Evolutionary conservation across 1,284 basidiomycete species (phyloP), one percentile per base, ranked within the genome.

Genomic region (Kalmanozyma brasiliensis): DNA sequence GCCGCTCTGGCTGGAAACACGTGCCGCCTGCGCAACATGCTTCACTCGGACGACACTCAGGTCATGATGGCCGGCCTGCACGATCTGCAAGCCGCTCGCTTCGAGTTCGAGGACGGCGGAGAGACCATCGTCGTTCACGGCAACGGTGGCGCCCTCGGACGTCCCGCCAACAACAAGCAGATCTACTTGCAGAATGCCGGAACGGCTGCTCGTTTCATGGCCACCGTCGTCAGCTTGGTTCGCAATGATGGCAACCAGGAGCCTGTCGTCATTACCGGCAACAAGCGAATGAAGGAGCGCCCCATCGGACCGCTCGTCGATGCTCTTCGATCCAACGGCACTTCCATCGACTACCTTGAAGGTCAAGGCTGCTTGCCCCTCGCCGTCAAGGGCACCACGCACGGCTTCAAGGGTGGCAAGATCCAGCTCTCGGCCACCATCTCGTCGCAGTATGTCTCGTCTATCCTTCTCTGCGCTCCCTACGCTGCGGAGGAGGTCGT

Each of bases 21-120:
- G 0, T 96, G 94, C 83, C 87, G 90, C 56, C 85, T 99, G 46
- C 90, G 87, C 83, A 98, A 98, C 80, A 85, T 98, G 16, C 86
- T 98, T 37, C 94, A 98, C 82, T 98, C 94, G 9, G 95, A 98
- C 79, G 95, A 99, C 82, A 99, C 95, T 0, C 93, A 94, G 74
- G 95, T 99, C 57, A 98, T 99, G 96, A 98, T 98, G 93, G 86
- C 89, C 43, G 92, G 94, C 56, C 88, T 98, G 64, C 89, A 93
- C 64, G 45, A 72, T 34, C 55, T 69, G 9, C 73, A 93, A 88
- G 95, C 94, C 43, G 95, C 95, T 22, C 87, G 85, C 36, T 93
- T 92, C 81, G 86, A 86, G 20, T 99, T 94, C 92, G 92, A 97
- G 84, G 94, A 98, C 72, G 89, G 88, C 51, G 91, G 91, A 23